These are phyloP conservation scores for Hypsizygus ulmarius DNA, from an alignment of 1,284 basidiomycete species.

Conservation along the genomic window DNA sequence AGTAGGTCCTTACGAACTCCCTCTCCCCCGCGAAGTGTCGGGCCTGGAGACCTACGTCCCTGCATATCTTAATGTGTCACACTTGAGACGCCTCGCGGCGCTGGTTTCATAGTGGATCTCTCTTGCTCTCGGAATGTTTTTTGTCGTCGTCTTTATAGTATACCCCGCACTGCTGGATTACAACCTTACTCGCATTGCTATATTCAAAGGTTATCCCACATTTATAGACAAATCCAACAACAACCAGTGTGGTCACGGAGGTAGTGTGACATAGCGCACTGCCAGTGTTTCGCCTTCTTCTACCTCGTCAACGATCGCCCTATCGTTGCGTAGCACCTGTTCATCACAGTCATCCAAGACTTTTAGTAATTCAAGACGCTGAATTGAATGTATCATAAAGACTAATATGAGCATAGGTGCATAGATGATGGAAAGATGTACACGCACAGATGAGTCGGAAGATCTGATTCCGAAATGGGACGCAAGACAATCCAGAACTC, in stretches of 20 bases:
- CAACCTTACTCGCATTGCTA: slow-evolving; percentile 35
- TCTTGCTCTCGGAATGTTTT: slow-evolving; percentile 17
- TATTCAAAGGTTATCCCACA: slow-evolving; percentile 30
- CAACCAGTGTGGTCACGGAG: slow-evolving; percentile 5
- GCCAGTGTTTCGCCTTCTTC: slow-evolving; percentile 41
- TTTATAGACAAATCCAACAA: slow-evolving; percentile 9
- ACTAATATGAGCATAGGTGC: not conserved
- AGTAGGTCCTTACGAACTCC: slow-evolving; percentile 88
- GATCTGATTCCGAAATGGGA: slow-evolving; percentile 33
- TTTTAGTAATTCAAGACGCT: slow-evolving; percentile 34
- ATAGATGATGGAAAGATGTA: not conserved
- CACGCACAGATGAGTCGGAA: slow-evolving; percentile 25
- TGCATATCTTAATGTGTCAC: slow-evolving; percentile 82
- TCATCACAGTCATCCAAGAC: slow-evolving; percentile 19
- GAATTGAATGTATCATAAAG: not conserved
- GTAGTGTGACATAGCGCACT: slow-evolving; percentile 10
- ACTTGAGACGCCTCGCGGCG: slow-evolving; percentile 78
- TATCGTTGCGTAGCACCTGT: slow-evolving; percentile 39
- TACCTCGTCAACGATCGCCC: slow-evolving; percentile 36
- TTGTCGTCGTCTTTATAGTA: slow-evolving; percentile 31
- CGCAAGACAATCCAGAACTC: slow-evolving; percentile 46
- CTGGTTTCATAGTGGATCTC: slow-evolving; percentile 59
- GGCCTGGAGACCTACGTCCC: slow-evolving; percentile 88
- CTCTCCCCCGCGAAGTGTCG: slow-evolving; percentile 83
- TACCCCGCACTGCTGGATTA: slow-evolving; percentile 40